A percentile compares a stretch with the other conserved stretches of the same genome.
phyloP scores from a whole-genome alignment of 83 land plant species.

The Thuja plicata region DNA sequence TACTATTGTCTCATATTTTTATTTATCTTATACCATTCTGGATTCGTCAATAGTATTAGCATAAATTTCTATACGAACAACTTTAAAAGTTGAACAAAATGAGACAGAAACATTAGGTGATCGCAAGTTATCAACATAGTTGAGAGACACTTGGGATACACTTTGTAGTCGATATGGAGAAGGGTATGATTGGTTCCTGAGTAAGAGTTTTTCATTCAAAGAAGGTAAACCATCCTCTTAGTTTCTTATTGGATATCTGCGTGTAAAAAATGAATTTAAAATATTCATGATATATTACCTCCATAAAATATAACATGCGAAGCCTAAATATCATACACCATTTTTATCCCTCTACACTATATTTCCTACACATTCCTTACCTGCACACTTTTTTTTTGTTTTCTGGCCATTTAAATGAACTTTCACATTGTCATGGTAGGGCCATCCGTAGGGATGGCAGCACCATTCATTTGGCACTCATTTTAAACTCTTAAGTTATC shows the following conservation, averaged over 20 bases:
- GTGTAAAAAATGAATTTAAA: background rate
- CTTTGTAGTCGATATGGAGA: slow-evolving; percentile 61
- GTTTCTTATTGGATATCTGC: background rate
- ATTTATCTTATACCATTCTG: slow-evolving; percentile 84
- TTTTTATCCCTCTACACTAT: too few relatives aligned
- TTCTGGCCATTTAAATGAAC: too few relatives aligned
- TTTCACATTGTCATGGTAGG: too few relatives aligned
- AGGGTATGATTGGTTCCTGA: slow-evolving; percentile 26
- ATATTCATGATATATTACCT: background rate
- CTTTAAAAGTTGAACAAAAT: slow-evolving; percentile 48
- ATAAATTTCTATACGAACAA: slow-evolving; percentile 62
- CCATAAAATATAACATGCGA: too few relatives aligned
- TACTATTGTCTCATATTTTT: slow-evolving; percentile 84
- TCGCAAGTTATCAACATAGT: slow-evolving; percentile 39
- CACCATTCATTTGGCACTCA: too few relatives aligned
- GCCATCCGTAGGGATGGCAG: too few relatives aligned
- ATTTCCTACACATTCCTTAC: too few relatives aligned
- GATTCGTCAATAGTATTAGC: slow-evolving; percentile 94
- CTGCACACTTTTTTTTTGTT: too few relatives aligned
- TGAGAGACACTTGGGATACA: slow-evolving; percentile 61
- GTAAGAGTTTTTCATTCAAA: background rate
- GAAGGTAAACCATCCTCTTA: slow-evolving; percentile 3
- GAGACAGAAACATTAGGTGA: slow-evolving; percentile 29
- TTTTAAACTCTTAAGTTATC: too few relatives aligned
- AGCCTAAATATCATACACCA: too few relatives aligned